Evolutionary conservation across 164 flowering plant genomes (phyloP), one percentile per base, ranked within the genome.

Genomic region (Aristolochia fimbriata): DNA sequence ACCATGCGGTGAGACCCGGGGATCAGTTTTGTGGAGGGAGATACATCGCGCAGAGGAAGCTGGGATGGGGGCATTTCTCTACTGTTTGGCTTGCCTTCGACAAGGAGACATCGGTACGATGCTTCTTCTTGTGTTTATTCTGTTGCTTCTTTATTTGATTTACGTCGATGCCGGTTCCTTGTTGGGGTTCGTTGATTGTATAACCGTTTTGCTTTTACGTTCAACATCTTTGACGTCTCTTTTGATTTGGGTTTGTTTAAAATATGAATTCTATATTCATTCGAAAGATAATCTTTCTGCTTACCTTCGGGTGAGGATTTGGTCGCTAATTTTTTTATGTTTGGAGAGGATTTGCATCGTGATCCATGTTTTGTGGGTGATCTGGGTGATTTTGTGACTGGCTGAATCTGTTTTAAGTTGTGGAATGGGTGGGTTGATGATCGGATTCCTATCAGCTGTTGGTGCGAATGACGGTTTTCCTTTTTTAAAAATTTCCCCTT

Each of bases 61-160:
- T 92, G 16, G 98, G 98, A 4, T 92, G 98, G 98, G 98, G 96
- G 14, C 80, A 92, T 68, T 92, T 92, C 76, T 92, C 98, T 52
- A 89, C 96, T 59, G 96, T 92, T 30, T 92, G 98, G 98, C 98
- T 92, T 62, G 93, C 96, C 53, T 92, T 80, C 63, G 96, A 92
- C 45, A 81, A 90, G 11, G 79, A 30, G 17, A 65, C 67, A 58
- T 80, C 85, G 54, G 97, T 91, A 78, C n/a, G 80, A 52, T 60
- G 15, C 46, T 50, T 46, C 15, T 47, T 48, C 51, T 27, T 48
- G 54, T 48, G 10, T 27, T 45, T 21, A 55, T 48, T 58, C 10
- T 45, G 25, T 24, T 23, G 53, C 15, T 55, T 30, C n/a, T n/a
- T 10, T 25, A 1, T 47, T 59, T 47, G 21, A 17, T 57, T 20